These are phyloP conservation scores for Sporisorium reilianum DNA, from an alignment of 1,284 basidiomycete genomes.

Conservation along the genomic window DNA sequence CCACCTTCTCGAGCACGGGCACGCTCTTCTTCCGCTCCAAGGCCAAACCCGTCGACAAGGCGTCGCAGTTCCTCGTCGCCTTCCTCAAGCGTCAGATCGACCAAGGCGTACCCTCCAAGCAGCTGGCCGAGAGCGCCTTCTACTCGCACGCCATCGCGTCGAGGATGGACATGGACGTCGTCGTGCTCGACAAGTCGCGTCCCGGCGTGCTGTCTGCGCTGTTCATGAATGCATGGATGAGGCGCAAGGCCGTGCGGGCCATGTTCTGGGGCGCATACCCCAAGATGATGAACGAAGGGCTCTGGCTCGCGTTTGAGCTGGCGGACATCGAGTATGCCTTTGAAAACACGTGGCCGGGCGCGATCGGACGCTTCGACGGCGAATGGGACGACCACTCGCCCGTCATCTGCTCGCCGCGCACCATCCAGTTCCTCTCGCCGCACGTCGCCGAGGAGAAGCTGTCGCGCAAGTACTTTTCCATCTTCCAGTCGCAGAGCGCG, in stretches of 20 bases:
- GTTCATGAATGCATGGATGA: constrained; percentile 45
- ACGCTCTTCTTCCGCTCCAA: constrained; percentile 50
- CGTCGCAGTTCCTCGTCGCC: constrained; percentile 40
- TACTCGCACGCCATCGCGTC: constrained; percentile 36
- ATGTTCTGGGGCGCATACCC: constrained; percentile 36
- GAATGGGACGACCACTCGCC: constrained; percentile 48
- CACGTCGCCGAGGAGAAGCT: constrained; percentile 30
- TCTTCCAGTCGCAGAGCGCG: constrained; percentile 17
- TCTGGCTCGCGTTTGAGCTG: constrained; percentile 45
- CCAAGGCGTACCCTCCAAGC: constrained; percentile 27
- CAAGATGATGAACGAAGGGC: constrained; percentile 39
- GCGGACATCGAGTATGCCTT: constrained; percentile 37
- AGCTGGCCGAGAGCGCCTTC: constrained; percentile 34
- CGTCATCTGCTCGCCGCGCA: constrained; percentile 34
- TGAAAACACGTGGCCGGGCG: constrained; percentile 47
- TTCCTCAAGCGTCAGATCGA: constrained; percentile 52
- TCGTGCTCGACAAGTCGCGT: constrained; percentile 41
- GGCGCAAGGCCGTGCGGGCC: constrained; percentile 16
- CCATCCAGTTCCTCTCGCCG: constrained; percentile 42
- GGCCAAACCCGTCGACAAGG: constrained; percentile 31
- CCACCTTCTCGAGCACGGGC: constrained; percentile 28
- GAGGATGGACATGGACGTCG: constrained; percentile 46
- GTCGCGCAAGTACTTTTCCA: constrained; percentile 25
- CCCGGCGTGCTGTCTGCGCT: constrained; percentile 42
- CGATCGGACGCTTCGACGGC: constrained; percentile 37